Conservation (phyloP, 73 alveolate species). For the Urostyla sp. region DNA sequence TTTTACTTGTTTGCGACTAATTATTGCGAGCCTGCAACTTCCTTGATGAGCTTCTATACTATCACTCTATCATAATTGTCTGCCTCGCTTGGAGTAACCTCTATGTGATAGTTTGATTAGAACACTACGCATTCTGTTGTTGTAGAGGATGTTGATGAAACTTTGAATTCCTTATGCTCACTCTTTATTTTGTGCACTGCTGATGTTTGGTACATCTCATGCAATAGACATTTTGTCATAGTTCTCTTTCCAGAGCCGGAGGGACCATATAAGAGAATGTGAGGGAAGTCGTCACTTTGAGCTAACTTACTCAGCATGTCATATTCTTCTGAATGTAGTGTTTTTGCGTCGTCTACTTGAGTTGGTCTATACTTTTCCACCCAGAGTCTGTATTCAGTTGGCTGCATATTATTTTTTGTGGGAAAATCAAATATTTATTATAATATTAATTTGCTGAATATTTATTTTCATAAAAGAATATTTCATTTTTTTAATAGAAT, state of each 20-base stretch:
- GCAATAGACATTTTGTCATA: constrained; percentile 88
- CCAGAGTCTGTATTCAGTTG: constrained; percentile 83
- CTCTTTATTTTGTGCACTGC: constrained; percentile 89
- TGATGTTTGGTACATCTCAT: constrained; percentile 84
- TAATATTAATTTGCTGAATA: too few relatives aligned
- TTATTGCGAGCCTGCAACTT: constrained; percentile 88
- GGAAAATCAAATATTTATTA: background rate
- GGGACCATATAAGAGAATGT: constrained; percentile 97
- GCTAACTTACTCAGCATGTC: constrained; percentile 80
- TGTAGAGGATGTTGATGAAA: constrained; percentile 67
- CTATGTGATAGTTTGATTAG: constrained; percentile 89
- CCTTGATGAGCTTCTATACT: constrained; percentile 92
- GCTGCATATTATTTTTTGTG: constrained; percentile 42
- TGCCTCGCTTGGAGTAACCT: constrained; percentile 97
- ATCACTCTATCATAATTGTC: constrained; percentile 94
- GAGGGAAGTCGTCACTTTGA: constrained; percentile 95
- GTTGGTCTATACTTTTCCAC: constrained; percentile 93
- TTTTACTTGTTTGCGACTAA: constrained; percentile 74
- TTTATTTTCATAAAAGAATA: too few relatives aligned
- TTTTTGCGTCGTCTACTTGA: constrained; percentile 80
- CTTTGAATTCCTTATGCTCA: constrained; percentile 91
- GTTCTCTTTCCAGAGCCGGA: constrained; percentile 98
- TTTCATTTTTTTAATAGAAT: too few relatives aligned
- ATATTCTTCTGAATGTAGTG: constrained; percentile 48
- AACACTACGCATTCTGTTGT: constrained; percentile 86